Conservation (phyloP, 2,329 filamentous ascomycete genomes). For the Cladosporium velox region DNA sequence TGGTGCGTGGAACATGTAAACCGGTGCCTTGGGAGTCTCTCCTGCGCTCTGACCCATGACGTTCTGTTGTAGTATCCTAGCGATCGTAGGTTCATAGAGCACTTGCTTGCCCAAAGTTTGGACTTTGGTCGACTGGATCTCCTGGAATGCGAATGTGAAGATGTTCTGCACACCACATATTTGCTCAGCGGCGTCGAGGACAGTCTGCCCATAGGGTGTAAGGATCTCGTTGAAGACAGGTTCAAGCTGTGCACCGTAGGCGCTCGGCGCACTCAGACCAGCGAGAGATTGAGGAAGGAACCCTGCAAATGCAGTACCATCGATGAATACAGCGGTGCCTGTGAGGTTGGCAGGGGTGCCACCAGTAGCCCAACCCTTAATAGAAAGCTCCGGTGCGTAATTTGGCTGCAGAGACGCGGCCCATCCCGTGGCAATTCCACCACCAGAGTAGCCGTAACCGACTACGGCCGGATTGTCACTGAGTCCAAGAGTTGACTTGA, state of each 20-base stretch:
- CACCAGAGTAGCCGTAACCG: slow-evolving; percentile 60
- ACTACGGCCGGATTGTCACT: slow-evolving; percentile 36
- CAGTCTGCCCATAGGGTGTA: slow-evolving; percentile 27
- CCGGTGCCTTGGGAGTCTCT: slow-evolving; percentile 33
- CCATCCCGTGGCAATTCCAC: slow-evolving; percentile 54
- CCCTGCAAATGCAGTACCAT: slow-evolving; percentile 31
- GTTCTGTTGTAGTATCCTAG: slow-evolving; percentile 24
- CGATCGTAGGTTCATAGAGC: slow-evolving; percentile 30
- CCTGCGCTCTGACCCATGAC: slow-evolving; percentile 29
- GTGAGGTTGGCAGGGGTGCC: slow-evolving; percentile 49
- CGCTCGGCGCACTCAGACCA: slow-evolving; percentile 28
- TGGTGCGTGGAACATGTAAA: slow-evolving; percentile 34
- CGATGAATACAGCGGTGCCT: slow-evolving; percentile 31
- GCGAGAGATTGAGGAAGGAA: slow-evolving; percentile 32
- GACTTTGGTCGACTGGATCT: slow-evolving; percentile 2
- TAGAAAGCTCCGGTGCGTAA: slow-evolving; percentile 56
- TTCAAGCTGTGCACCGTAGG: slow-evolving; percentile 30
- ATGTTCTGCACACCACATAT: slow-evolving; percentile 30
- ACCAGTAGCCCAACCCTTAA: slow-evolving; percentile 53
- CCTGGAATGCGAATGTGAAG: slow-evolving; percentile 28
- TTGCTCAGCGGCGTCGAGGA: slow-evolving; percentile 25
- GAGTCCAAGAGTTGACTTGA: slow-evolving; percentile 31
- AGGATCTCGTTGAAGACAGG: slow-evolving; percentile 27
- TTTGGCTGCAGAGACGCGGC: slow-evolving; percentile 53
- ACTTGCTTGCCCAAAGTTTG: slow-evolving; percentile 26